Base-by-base conservation (phyloP, 2,329 filamentous ascomycete species). In the Coniella vitis region DNA sequence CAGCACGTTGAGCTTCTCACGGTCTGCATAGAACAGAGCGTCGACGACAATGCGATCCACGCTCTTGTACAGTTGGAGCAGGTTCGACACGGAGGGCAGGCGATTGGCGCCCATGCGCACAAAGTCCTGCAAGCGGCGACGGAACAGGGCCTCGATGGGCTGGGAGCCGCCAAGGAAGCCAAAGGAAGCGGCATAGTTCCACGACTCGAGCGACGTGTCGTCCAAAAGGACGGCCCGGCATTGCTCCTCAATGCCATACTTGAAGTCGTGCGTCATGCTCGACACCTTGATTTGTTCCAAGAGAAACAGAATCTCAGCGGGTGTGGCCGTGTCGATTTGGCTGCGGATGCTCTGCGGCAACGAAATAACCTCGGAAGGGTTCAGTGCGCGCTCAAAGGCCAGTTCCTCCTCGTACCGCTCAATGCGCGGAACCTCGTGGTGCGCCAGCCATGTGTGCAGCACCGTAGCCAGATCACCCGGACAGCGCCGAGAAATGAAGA, bases 361-460 rank as follows among this genome's bases (percentile, higher is more conserved):
- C n/a, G 45, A 42, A 2, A 49, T 29, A 9, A 17, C 36, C 4
- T 37, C 38, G 1, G 36, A 40, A 0, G 47, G 22, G 38, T 41
- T 52, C 14, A 52, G 51, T 4, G 50, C 49, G 12, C 51, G 47
- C 44, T 62, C 61, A 4, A 66, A 52, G 2, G 53, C 55, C 21
- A 58, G 17, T 50, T 67, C 65, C 19, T 62, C 54, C 39, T 64
- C 60, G 41, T 62, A 64, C n/a, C 66, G 58, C 31, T 63, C 56
- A 10, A 60, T 54, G 1, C 66, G 60, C 1, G 63, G 51, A 16
- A 65, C 56, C 1, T 63, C 63, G 38, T 63, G 58, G 46, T 68
- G 66, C 4, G 66, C 66, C 12, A 69, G 55, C 60, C 64, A 69
- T 4, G 65, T 63, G 49, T 69, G 66, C 10, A 69, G 51, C 29